Conservation (phyloP, 768 basidiomycete genomes). For the Serendipita sp. region DNA sequence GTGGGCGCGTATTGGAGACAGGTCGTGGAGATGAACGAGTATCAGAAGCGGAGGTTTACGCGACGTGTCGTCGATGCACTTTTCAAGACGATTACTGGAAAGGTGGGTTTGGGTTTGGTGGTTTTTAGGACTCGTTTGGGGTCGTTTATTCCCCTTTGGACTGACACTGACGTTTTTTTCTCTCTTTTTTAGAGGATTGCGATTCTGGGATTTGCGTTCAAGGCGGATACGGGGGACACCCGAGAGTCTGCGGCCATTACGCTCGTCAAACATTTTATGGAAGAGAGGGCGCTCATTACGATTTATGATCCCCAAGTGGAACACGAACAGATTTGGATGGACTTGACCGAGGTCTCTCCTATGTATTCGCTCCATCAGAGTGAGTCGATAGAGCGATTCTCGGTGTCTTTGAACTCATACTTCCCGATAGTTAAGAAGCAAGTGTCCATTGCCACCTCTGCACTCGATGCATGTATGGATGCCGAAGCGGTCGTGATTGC, state of each 20-base stretch:
- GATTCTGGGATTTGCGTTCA: constrained; percentile 96
- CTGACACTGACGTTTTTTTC: background rate
- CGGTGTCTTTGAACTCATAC: background rate
- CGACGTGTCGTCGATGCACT: constrained; percentile 92
- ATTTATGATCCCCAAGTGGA: constrained; percentile 88
- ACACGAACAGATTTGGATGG: constrained; percentile 73
- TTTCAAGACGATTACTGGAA: constrained; percentile 95
- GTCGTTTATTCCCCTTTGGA: too few relatives aligned
- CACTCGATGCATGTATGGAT: constrained; percentile 72
- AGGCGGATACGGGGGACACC: constrained; percentile 98
- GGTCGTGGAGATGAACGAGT: constrained; percentile 96
- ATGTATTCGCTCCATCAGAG: constrained; percentile 43
- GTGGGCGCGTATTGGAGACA: constrained; percentile 96
- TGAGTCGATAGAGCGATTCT: constrained; percentile 22
- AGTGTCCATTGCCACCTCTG: constrained; percentile 59
- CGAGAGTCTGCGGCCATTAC: constrained; percentile 94
- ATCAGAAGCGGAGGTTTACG: constrained; percentile 92
- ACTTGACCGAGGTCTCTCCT: constrained; percentile 56
- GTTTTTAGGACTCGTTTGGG: background rate
- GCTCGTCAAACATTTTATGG: constrained; percentile 82
- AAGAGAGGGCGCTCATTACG: constrained; percentile 70
- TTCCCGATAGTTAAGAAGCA: constrained; percentile 59
- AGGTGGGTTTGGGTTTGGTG: constrained; percentile 28
- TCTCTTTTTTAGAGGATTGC: constrained; percentile 51
- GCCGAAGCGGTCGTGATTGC: constrained; percentile 91